Evolutionary conservation across 1,139 yeast species (phyloP), one percentile per base, ranked within the genome.

Genomic region (Diutina pseudorugosa): DNA sequence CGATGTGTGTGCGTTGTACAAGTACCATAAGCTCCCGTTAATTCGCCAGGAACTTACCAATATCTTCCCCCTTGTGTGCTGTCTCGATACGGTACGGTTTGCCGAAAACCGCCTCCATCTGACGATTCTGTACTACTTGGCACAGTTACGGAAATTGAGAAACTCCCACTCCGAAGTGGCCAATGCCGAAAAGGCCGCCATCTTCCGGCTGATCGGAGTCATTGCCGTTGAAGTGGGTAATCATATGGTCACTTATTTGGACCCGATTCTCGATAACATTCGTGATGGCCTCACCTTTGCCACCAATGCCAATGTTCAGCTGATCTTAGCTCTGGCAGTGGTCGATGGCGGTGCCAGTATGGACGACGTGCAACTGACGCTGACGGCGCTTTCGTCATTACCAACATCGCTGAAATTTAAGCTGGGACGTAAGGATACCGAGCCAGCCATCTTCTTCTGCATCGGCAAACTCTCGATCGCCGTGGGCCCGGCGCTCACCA

Each of bases 401-500:
- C 55, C 52, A 51, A 50, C 67, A 52, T 65, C 72, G 16, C 74
- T 89, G 0, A 89, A 85, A 63, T 80, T 80, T 52, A 61, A 73
- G 47, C 82, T 82, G 52, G 71, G 73, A 41, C 75, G 85, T 57
- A 84, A 81, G 61, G 93, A 85, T 52, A 83, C 87, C 47, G 96
- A 89, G 59, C 85, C 90, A 0, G 91, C 96, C 0, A 82, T 93
- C 21, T 93, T 91, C 61, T 90, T 86, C 59, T 93, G 98, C 64
- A 77, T 93, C 51, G 89, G 95, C 0, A 86, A 88, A 68, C 71
- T 93, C 51, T 91, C 96, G 0, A 77, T 79, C 23, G 95, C 98
- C 0, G 90, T 91, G 12, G 98, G 97, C 0, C 95, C 96, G n/a
- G 95, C 96, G 0, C 72, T 93, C 53, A 86, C 97, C 0, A 91